Percentiles rank a stretch among this genome's conserved stretches.
Conservation (phyloP, 768 basidiomycete genomes). For the Leucosporidium creatinivorum region DNA sequence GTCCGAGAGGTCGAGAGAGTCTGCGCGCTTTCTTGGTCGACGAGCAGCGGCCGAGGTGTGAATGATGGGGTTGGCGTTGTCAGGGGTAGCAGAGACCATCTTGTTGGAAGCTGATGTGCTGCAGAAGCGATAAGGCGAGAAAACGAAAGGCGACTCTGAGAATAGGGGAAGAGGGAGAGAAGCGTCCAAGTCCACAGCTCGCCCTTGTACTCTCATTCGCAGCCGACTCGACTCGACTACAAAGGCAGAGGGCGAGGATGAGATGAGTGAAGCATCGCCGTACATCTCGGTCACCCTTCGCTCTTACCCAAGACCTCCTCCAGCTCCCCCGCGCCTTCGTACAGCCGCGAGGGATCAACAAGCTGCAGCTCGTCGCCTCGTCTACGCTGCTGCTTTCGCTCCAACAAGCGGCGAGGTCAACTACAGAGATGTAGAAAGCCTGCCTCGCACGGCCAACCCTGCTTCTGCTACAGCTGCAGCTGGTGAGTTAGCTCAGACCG, state of each 20-base stretch:
- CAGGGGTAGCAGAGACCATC: slow-evolving; percentile 36
- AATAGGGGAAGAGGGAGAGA: background rate
- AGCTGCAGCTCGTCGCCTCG: no score
- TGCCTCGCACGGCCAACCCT: no score
- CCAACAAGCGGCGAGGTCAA: no score
- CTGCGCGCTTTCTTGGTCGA: slow-evolving; percentile 40
- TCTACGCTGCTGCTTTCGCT: no score
- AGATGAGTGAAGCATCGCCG: background rate
- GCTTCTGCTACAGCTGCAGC: no score
- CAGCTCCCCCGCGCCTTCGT: no score
- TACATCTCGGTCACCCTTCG: no score
- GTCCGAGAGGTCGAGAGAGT: slow-evolving; percentile 43
- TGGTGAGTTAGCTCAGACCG: no score
- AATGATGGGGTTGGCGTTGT: slow-evolving; percentile 84
- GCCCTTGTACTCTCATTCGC: background rate
- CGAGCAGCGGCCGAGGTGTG: slow-evolving; percentile 46
- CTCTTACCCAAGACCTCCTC: no score
- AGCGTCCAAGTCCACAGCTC: background rate
- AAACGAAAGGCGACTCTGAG: no score
- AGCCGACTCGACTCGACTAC: background rate
- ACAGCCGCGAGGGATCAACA: no score
- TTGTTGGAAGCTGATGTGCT: background rate
- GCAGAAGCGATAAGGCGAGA: background rate
- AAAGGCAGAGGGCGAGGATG: background rate
- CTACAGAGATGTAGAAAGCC: no score